A percentile compares a stretch with the other conserved stretches of the same genome.
Conservation (phyloP, 2,329 filamentous ascomycete genomes). For the Alternaria solani region DNA sequence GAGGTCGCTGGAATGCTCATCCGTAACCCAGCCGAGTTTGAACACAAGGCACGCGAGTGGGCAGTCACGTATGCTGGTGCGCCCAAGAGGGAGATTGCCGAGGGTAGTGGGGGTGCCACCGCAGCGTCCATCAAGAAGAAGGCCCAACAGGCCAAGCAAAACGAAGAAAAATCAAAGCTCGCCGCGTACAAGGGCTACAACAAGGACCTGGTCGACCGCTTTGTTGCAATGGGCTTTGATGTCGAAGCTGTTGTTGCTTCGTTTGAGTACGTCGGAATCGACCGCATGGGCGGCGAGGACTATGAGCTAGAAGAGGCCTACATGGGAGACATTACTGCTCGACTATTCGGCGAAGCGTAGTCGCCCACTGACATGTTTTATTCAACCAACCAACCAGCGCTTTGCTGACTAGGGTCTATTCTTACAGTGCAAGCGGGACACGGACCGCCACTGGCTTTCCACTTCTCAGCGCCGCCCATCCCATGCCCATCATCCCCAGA, state of each 20-base stretch:
- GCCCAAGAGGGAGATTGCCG: slow-evolving; percentile 64
- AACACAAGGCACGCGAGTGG: slow-evolving; percentile 87
- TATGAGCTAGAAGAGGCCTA: slow-evolving; percentile 90
- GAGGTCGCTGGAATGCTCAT: slow-evolving; percentile 93
- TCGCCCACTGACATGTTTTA: background rate
- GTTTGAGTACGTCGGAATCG: slow-evolving; percentile 82
- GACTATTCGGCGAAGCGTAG: slow-evolving; percentile 77
- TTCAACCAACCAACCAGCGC: background rate
- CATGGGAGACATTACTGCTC: slow-evolving; percentile 87
- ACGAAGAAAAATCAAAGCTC: slow-evolving; percentile 65
- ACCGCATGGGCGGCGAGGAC: slow-evolving; percentile 77
- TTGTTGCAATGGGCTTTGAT: slow-evolving; percentile 90
- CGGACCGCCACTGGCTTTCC: background rate
- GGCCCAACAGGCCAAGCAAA: slow-evolving; percentile 62
- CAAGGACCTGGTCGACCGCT: slow-evolving; percentile 80
- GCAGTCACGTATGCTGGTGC: slow-evolving; percentile 84
- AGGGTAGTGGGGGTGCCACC: slow-evolving; percentile 62
- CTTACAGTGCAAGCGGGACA: background rate
- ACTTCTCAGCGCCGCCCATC: background rate
- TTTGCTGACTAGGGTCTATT: background rate
- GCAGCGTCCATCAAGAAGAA: slow-evolving; percentile 64
- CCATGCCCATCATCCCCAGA: background rate
- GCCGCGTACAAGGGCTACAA: slow-evolving; percentile 84
- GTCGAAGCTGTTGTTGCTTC: slow-evolving; percentile 85
- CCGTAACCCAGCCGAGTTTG: slow-evolving; percentile 78